Conservation (phyloP, 169 alveolate genomes). For the Pseudocohnilembus persalinus region DNA sequence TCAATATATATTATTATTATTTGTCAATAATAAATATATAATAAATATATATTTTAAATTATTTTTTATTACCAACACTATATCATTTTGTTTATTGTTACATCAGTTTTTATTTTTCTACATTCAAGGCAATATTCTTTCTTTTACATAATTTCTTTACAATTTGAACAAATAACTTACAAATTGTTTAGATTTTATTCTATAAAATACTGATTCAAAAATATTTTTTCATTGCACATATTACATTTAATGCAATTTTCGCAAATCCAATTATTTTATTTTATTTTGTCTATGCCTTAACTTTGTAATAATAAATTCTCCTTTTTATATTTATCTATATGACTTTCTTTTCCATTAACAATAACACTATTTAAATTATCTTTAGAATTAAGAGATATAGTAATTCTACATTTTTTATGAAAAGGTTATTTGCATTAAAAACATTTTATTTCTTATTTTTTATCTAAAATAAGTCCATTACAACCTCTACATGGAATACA, state of each 20-base stretch:
- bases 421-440: not conserved
- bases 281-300: too few relatives aligned
- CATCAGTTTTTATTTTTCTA: conserved; percentile 7
- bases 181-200: conserved; percentile 3
- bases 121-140: conserved; percentile 23
- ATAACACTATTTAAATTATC: too few relatives aligned
- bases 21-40: too few relatives aligned
- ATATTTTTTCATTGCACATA: conserved; percentile 2
- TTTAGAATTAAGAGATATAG: too few relatives aligned
- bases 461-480: not conserved
- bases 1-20: too few relatives aligned
- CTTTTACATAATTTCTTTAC: conserved; percentile 3
- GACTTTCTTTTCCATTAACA: too few relatives aligned
- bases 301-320: too few relatives aligned
- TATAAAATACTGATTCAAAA: not conserved
- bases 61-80: conserved; percentile 7
- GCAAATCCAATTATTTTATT: conserved; percentile 10
- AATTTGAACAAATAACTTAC: too few relatives aligned
- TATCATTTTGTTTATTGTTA: conserved; percentile 12
- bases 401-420: not conserved
- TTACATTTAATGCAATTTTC: conserved; percentile 21
- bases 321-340: too few relatives aligned
- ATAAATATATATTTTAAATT: too few relatives aligned
- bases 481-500: not conserved
- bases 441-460: not conserved